Evolutionary conservation across 129 eudicot species (phyloP).

Genomic region (Tanacetum coccineum): DNA sequence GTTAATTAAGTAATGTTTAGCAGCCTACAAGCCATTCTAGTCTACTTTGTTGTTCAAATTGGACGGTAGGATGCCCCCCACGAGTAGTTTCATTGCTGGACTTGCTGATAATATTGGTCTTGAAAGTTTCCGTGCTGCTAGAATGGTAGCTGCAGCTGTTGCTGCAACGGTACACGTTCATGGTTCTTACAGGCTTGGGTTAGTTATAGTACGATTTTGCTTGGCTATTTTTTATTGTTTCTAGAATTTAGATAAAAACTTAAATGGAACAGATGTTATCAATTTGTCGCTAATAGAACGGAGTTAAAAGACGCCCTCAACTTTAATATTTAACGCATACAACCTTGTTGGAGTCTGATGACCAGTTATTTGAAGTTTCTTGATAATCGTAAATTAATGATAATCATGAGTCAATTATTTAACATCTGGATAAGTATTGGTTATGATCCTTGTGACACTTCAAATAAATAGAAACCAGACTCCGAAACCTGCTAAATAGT

Average conservation of each 20-base stretch:
- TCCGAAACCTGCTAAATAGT: too few species aligned
- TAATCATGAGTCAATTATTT: too few species aligned
- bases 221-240: background rate
- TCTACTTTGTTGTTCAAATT: constrained; percentile 55
- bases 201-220: constrained; percentile 31
- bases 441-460: too few species aligned
- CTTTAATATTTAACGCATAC: too few species aligned
- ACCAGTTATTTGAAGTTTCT: too few species aligned
- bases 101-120: constrained; percentile 86
- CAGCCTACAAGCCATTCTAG: constrained; percentile 52
- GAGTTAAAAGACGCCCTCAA: too few species aligned
- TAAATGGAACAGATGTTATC: background rate
- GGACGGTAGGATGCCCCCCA: constrained; percentile 84
- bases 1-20: constrained; percentile 19
- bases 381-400: too few species aligned
- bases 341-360: too few species aligned
- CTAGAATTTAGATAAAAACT: background rate
- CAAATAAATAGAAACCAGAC: too few species aligned
- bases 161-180: constrained; percentile 92
- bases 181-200: constrained; percentile 97
- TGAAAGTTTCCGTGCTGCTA: constrained; percentile 69
- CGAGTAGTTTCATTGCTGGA: constrained; percentile 71
- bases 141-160: constrained; percentile 94
- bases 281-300: too few species aligned
- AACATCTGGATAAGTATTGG: too few species aligned